Evolutionary conservation across 2,329 filamentous ascomycete species (phyloP).

Genomic region (Penicillium nordicum): DNA sequence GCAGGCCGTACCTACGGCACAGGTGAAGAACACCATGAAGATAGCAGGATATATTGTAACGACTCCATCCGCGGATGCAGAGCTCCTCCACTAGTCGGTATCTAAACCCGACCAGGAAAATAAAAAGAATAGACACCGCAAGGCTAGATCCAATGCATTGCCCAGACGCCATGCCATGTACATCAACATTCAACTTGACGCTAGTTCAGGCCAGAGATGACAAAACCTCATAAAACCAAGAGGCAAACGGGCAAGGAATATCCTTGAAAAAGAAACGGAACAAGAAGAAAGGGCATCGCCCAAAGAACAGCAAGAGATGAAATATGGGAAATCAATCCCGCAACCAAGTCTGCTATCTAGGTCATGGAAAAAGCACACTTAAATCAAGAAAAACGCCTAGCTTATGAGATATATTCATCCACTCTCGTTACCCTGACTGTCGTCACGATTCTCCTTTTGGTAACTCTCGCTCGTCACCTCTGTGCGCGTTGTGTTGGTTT

Average conservation of each 20-base stretch:
- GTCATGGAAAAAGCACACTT: slow-evolving; percentile 7
- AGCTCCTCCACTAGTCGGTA: not conserved
- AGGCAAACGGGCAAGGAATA: slow-evolving; percentile 7
- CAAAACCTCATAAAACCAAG: slow-evolving; percentile 12
- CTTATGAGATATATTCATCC: slow-evolving; percentile 13
- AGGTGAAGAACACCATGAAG: not conserved
- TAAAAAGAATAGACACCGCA: slow-evolving; percentile 4
- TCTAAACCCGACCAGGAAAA: slow-evolving; percentile 12
- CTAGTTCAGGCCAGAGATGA: slow-evolving; percentile 9
- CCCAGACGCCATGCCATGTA: slow-evolving; percentile 28
- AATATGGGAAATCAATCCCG: slow-evolving; percentile 8
- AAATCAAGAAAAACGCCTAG: slow-evolving; percentile 9
- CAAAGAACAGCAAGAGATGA: slow-evolving; percentile 11
- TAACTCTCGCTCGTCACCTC: slow-evolving; percentile 21
- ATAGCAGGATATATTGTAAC: slow-evolving; percentile 14
- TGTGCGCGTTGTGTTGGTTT: slow-evolving; percentile 15
- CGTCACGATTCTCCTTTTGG: slow-evolving; percentile 32
- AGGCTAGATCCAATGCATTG: slow-evolving; percentile 23
- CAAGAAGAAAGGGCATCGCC: slow-evolving; percentile 15
- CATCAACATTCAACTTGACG: slow-evolving; percentile 10
- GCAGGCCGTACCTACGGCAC: not conserved
- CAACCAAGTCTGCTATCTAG: slow-evolving; percentile 21
- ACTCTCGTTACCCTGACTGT: slow-evolving; percentile 24
- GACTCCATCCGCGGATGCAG: not conserved
- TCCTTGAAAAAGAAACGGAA: slow-evolving; percentile 2